phyloP scores from a whole-genome alignment of 768 basidiomycete genomes.

The Tylopilus vinaceipallidus region DNA sequence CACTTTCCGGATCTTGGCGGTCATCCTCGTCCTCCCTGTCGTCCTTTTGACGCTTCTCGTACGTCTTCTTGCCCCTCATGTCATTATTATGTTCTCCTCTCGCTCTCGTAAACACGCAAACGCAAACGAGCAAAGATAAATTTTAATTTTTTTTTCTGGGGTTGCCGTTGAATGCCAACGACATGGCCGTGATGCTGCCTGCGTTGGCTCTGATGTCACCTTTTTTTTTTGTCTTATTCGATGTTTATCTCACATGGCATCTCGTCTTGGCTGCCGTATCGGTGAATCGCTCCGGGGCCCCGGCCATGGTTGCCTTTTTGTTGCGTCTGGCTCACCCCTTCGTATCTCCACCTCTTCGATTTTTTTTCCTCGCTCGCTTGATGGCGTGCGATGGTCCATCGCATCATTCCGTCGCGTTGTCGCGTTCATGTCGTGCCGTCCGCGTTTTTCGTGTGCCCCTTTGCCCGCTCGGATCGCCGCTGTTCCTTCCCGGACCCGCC shows the following conservation, averaged over 20 bases:
- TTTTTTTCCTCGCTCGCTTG: conserved; percentile 2
- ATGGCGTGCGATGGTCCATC: background rate
- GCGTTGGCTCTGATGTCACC: background rate
- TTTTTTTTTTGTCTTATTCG: too few species aligned
- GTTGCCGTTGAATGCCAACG: background rate
- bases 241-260: background rate
- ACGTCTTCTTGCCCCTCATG: conserved; percentile 28
- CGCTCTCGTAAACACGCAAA: conserved; percentile 11
- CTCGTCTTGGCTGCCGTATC: conserved; percentile 2
- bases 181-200: conserved; percentile 7
- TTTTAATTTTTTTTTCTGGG: conserved; percentile 5
- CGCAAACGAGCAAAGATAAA: too few species aligned
- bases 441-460: background rate
- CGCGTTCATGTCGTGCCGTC: background rate
- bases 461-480: too few species aligned
- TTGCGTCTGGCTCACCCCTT: background rate
- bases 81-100: background rate
- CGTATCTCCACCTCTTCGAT: conserved; percentile 17
- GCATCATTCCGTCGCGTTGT: background rate
- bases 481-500: background rate
- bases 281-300: conserved; percentile 13
- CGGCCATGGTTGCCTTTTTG: background rate
- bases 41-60: conserved; percentile 67
- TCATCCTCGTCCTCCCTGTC: conserved; percentile 46
- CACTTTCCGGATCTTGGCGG: conserved; percentile 61